Evolutionary conservation across 1,139 yeast species (phyloP).

Genomic region (Geotrichum reessii): DNA sequence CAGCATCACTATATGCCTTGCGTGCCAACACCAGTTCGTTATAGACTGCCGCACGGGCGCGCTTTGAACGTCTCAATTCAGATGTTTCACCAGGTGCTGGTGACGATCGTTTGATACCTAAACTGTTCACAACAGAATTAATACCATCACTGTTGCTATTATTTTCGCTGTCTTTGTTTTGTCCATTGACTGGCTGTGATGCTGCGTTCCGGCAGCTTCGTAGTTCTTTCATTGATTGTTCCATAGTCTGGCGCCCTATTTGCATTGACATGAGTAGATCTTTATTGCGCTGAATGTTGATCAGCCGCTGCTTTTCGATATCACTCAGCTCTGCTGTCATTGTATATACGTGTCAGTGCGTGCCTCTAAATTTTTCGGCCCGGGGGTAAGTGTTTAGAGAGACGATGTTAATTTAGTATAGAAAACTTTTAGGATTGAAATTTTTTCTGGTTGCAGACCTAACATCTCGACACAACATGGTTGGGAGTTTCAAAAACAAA

Average conservation of each 20-base stretch:
- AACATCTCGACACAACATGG: neutral
- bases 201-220: neutral
- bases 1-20: neutral
- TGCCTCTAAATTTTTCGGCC: neutral
- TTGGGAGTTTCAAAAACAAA: neutral
- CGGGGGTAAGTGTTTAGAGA: neutral
- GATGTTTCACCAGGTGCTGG: neutral
- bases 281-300: conserved; percentile 27
- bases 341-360: neutral
- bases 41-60: neutral
- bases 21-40: neutral
- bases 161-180: neutral
- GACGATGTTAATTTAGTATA: neutral
- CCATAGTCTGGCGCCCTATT: conserved; percentile 4
- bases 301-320: conserved; percentile 25
- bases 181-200: neutral
- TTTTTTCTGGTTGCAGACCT: neutral
- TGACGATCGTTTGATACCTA: neutral
- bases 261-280: neutral
- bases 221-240: conserved; percentile 1
- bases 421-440: neutral
- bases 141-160: neutral
- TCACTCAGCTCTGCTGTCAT: conserved; percentile 19
- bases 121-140: neutral
- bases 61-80: neutral